Base-by-base conservation (phyloP, 2,329 filamentous ascomycete genomes). In the Colletotrichum eremochloae region DNA sequence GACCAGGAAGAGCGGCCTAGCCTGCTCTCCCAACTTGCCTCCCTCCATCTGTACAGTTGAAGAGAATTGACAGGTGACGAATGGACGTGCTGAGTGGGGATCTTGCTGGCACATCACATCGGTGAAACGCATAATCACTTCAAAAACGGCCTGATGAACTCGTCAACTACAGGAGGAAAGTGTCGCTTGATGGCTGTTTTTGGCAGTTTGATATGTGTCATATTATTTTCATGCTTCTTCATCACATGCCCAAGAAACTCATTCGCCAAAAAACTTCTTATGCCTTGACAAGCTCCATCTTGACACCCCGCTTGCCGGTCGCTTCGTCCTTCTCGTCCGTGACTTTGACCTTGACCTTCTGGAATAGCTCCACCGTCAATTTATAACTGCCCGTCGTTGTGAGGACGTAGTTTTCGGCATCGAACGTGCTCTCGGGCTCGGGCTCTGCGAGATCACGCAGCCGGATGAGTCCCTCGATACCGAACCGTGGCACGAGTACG, bases 301-400 rank as follows among this genome's bases (percentile, higher is more conserved):
- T 94, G 31, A 95, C 93, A 76, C 94, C 96, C 75, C 96, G 90
- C 91, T 98, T 99, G 68, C 96, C 96, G n/a, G 96, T 98, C 72
- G 90, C 90, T 84, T 97, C 94, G 81, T 99, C 96, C 86, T 95
- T 94, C 79, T 97, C 93, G 80, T 98, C 97, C 77, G 91, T 94
- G 75, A 99, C 95, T 80, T 92, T 90, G 18, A 99, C 96, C 77
- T 87, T 89, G 75, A 99, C 93, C 86, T 96, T 97, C 81, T 96
- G 91, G 86, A 99, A 99, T 72, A 99, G 84, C 81, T 97, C 94
- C 1, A 98, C 88, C 74, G 83, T 87, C 76, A 91, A 72, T 75
- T 86, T 82, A 63, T 87, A 83, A 76, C 85, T 87, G 12, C 90
- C 89, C 60, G 82, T 86, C 5, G 89, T 89, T 76, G 83, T 88